Conservation (phyloP, 495 filamentous ascomycete species). For the Cetradonia linearis region DNA sequence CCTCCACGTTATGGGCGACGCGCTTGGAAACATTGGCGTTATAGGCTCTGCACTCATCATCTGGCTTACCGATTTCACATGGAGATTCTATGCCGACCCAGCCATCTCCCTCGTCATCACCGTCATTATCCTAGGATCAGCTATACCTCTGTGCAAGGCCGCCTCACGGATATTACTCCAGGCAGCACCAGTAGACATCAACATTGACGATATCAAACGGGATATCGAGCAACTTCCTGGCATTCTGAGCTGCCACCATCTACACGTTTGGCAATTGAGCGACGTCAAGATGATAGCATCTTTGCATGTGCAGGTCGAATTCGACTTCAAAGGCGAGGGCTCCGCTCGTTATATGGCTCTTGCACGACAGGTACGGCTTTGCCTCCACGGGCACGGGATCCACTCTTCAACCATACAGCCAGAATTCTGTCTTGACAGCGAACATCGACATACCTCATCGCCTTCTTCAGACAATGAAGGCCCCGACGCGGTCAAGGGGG, state of each 20-base stretch:
- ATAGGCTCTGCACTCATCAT: constrained; percentile 89
- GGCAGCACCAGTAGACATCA: constrained; percentile 78
- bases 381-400: constrained; percentile 90
- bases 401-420: constrained; percentile 98
- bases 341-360: constrained; percentile 83
- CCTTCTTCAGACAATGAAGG: constrained; percentile 16
- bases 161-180: constrained; percentile 91
- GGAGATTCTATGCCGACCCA: constrained; percentile 76
- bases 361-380: constrained; percentile 64
- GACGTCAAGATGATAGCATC: constrained; percentile 88
- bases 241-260: constrained; percentile 79
- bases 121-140: constrained; percentile 81
- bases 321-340: constrained; percentile 59
- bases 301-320: constrained; percentile 80
- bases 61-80: constrained; percentile 65
- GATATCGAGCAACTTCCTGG: constrained; percentile 80
- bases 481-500: constrained; percentile 27
- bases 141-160: constrained; percentile 84
- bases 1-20: constrained; percentile 92
- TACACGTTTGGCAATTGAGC: constrained; percentile 95
- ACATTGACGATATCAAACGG: constrained; percentile 79
- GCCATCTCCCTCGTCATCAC: constrained; percentile 94
- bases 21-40: constrained; percentile 92
- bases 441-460: constrained; percentile 31
- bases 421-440: constrained; percentile 63